Conservation (phyloP, 2,329 filamentous ascomycete species). For the Akanthomyces muscarius region DNA sequence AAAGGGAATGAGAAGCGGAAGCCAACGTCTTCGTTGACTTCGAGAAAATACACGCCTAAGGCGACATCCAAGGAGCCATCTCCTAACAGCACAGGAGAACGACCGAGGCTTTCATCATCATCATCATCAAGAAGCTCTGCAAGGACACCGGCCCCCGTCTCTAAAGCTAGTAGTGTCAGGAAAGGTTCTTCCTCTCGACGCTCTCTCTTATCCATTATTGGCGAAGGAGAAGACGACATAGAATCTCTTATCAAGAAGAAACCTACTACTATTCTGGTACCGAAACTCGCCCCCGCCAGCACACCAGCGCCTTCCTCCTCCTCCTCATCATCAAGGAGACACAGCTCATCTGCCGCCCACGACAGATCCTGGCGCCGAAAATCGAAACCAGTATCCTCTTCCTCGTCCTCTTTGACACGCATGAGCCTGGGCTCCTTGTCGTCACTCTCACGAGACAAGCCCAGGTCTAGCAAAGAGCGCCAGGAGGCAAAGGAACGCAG, state of each 20-base stretch:
- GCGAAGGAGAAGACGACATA: constrained; percentile 11
- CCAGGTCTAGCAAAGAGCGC: constrained; percentile 3
- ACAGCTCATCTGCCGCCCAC: not conserved
- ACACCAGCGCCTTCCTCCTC: not conserved
- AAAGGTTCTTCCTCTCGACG: constrained; percentile 5
- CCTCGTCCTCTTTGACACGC: not conserved
- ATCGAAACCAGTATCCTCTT: not conserved
- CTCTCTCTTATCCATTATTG: constrained; percentile 15
- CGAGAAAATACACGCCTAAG: not conserved
- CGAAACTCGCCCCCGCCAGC: not conserved
- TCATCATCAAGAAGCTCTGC: not conserved
- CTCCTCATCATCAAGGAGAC: not conserved
- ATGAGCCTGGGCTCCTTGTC: constrained; percentile 9
- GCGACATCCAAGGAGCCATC: not conserved
- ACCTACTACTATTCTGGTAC: not conserved
- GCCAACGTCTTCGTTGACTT: not conserved
- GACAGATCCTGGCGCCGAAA: not conserved
- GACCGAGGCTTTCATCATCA: not conserved
- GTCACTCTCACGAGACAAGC: constrained; percentile 7
- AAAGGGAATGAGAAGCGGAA: not conserved
- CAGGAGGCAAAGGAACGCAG: constrained; percentile 12
- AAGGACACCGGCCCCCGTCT: not conserved
- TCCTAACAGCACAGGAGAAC: not conserved
- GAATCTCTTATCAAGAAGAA: constrained; percentile 3
- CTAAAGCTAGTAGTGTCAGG: not conserved